These are phyloP conservation scores for Xylaria sp. DNA, from an alignment of 2,329 filamentous ascomycete genomes.

Conservation along the genomic window DNA sequence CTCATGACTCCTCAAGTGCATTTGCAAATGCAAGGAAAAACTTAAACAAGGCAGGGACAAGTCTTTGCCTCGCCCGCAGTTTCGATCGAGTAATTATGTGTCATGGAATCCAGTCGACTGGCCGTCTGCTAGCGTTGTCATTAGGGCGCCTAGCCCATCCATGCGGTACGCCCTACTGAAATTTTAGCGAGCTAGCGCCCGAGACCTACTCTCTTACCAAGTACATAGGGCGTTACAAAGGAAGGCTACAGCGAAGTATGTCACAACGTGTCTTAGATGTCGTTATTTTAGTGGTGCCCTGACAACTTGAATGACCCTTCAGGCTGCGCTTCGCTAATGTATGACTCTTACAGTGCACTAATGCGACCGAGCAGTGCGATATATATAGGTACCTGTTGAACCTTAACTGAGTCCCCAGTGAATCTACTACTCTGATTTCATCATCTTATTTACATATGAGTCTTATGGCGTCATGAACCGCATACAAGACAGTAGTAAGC, in stretches of 20 bases:
- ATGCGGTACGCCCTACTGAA: constrained; percentile 17
- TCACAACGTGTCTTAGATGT: constrained; percentile 32
- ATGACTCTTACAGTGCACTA: constrained; percentile 14
- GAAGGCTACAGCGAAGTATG: constrained; percentile 13
- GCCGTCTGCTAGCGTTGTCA: constrained; percentile 27
- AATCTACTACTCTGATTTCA: constrained; percentile 1
- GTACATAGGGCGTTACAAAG: constrained; percentile 5
- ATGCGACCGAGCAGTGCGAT: constrained; percentile 7
- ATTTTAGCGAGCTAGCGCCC: constrained; percentile 28
- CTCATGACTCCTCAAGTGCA: constrained; percentile 29
- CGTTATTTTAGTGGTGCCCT: constrained; percentile 22
- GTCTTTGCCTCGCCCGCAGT: constrained; percentile 30
- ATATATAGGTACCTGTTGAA: background rate
- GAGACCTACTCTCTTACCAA: constrained; percentile 3
- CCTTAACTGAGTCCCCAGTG: background rate
- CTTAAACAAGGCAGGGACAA: constrained; percentile 23
- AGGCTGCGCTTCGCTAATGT: constrained; percentile 7
- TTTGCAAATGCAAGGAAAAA: constrained; percentile 22
- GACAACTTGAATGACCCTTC: background rate
- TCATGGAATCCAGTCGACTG: constrained; percentile 46
- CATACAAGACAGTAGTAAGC: constrained; percentile 5
- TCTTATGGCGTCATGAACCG: constrained; percentile 29
- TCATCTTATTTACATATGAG: constrained; percentile 18
- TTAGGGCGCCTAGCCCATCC: constrained; percentile 12
- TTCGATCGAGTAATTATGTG: constrained; percentile 55